Percentiles rank a stretch among this genome's conserved stretches.
Evolutionary conservation across 2,329 filamentous ascomycete species (phyloP).

Genomic region (Aspergillus quadricinctus): DNA sequence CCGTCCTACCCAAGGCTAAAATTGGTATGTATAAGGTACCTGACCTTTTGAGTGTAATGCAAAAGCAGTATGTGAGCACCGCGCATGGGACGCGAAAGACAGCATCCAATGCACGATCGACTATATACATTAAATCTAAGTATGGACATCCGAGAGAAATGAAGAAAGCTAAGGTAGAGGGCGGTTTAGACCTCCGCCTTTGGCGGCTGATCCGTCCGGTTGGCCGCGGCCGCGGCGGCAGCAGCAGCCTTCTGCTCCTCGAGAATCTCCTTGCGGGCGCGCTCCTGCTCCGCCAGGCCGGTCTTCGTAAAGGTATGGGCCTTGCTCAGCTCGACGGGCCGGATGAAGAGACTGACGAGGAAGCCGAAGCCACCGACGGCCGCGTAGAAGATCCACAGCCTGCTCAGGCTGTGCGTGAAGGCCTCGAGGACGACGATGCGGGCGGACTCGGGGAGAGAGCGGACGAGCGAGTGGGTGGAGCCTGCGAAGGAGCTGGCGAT

Average conservation of each 20-base stretch:
- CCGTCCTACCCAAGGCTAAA: not conserved
- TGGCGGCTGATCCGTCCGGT: constrained; percentile 3
- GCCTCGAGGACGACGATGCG: constrained; percentile 36
- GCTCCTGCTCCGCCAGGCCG: constrained; percentile 43
- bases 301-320: constrained; percentile 43
- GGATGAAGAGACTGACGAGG: constrained; percentile 38
- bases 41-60: not conserved
- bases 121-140: not conserved
- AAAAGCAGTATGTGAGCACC: not conserved
- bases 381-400: constrained; percentile 51
- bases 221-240: constrained; percentile 59
- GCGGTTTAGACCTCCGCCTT: not conserved
- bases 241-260: constrained; percentile 55
- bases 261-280: constrained; percentile 35
- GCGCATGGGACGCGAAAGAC: not conserved
- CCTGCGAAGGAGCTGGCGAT: constrained; percentile 33
- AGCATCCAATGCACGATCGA: not conserved
- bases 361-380: constrained; percentile 33
- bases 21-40: not conserved
- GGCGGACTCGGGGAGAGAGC: constrained; percentile 30
- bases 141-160: not conserved
- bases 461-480: constrained; percentile 31
- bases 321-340: constrained; percentile 35
- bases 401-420: constrained; percentile 42
- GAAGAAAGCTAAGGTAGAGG: not conserved